These are phyloP conservation scores for Penstemon eatonii DNA, from an alignment of 257 asterid species.

Conservation along the genomic window DNA sequence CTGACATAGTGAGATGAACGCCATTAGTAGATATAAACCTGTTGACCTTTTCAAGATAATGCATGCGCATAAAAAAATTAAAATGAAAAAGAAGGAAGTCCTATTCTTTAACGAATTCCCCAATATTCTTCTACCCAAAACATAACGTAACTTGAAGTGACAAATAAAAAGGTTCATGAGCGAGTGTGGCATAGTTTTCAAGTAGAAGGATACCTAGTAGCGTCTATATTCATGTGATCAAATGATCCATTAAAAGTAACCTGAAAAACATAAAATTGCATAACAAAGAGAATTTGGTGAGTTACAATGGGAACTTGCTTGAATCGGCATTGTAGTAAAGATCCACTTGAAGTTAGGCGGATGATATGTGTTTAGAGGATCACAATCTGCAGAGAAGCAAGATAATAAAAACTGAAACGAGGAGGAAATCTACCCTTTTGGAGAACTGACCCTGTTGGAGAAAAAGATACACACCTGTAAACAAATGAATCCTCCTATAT, in stretches of 20 bases:
- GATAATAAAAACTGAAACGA: neutral
- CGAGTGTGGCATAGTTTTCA: conserved; percentile 18
- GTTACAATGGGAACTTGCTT: conserved; percentile 17
- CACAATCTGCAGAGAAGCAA: conserved; percentile 1
- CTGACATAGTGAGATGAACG: conserved; percentile 19
- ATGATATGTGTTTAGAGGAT: conserved; percentile 19
- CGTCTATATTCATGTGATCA: conserved; percentile 96
- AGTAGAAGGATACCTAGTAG: conserved; percentile 70
- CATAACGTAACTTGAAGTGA: conserved; percentile 13
- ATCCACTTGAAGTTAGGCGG: conserved; percentile 20
- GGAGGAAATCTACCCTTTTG: neutral
- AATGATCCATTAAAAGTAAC: conserved; percentile 96
- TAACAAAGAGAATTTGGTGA: conserved; percentile 23
- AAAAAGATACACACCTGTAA: conserved; percentile 8
- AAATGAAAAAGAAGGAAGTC: conserved; percentile 7
- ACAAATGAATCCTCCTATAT: conserved; percentile 15
- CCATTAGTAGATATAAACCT: conserved; percentile 17
- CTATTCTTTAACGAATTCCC: neutral
- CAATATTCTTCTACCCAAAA: conserved; percentile 11
- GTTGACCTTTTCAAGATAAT: conserved; percentile 13
- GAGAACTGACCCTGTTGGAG: conserved; percentile 11
- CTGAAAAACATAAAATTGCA: conserved; percentile 42
- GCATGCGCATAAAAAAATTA: neutral
- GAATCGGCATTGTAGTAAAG: conserved; percentile 13
- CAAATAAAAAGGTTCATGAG: conserved; percentile 17